Percentiles rank a stretch among this genome's conserved stretches.
Conservation (phyloP, 805 yeast species). For the Deakozyma indianensis region DNA sequence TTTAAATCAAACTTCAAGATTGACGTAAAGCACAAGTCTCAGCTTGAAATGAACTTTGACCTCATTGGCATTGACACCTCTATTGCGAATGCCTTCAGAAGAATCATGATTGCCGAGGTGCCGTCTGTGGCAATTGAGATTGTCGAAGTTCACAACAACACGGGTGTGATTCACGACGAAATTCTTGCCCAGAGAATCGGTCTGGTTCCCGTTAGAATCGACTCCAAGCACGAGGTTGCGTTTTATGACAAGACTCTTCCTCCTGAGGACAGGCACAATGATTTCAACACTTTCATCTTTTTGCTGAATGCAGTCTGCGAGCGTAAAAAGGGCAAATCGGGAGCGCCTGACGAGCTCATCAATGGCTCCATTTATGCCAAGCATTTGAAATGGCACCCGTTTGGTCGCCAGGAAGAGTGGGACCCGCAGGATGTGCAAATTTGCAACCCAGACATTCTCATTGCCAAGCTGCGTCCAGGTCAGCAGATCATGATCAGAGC, state of each 20-base stretch:
- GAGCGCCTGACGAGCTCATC: constrained; percentile 67
- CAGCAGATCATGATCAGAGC: constrained; percentile 87
- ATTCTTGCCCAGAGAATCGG: constrained; percentile 94
- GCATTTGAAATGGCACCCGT: constrained; percentile 82
- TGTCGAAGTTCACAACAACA: constrained; percentile 81
- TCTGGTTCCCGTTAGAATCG: constrained; percentile 74
- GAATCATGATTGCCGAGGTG: constrained; percentile 93
- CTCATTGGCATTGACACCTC: constrained; percentile 79
- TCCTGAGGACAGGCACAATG: constrained; percentile 37
- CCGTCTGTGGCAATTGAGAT: constrained; percentile 94
- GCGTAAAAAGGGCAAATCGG: constrained; percentile 59
- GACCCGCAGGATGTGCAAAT: constrained; percentile 46
- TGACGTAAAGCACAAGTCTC: constrained; percentile 47
- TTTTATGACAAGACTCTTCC: constrained; percentile 7
- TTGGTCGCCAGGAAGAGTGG: constrained; percentile 66
- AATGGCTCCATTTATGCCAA: constrained; percentile 81
- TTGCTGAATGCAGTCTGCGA: constrained; percentile 73
- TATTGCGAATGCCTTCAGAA: constrained; percentile 88
- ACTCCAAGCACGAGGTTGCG: constrained; percentile 77
- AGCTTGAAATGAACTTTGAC: constrained; percentile 62
- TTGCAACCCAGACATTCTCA: constrained; percentile 73
- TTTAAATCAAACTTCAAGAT: constrained; percentile 60
- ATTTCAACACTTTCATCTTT: constrained; percentile 78
- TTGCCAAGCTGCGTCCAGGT: constrained; percentile 92
- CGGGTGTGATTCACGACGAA: constrained; percentile 95